Conservation (phyloP, 1,139 yeast genomes). For the Saccharomyces hybrid region DNA sequence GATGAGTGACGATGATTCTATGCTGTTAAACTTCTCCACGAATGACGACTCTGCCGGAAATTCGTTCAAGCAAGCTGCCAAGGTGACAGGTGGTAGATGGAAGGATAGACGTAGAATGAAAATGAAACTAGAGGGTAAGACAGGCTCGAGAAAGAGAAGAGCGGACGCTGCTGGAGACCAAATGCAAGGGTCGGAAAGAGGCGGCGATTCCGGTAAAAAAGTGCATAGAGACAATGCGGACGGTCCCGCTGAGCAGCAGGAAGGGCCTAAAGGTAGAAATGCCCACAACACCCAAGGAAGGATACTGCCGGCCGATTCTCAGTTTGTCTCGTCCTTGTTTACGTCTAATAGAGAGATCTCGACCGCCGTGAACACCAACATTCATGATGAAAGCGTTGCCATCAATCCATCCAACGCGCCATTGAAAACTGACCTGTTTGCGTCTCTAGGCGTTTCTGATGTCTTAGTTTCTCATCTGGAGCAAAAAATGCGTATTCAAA, state of each 20-base stretch:
- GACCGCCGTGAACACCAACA: constrained; percentile 25
- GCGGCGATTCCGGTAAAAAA: constrained; percentile 4
- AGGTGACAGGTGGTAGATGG: constrained; percentile 69
- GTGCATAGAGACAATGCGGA: constrained; percentile 4
- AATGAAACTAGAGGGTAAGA: constrained; percentile 29
- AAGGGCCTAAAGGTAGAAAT: constrained; percentile 10
- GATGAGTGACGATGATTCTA: constrained; percentile 31
- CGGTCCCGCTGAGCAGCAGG: constrained; percentile 6
- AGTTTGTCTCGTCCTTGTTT: constrained; percentile 73
- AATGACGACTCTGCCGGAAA: constrained; percentile 9
- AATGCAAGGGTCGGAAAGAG: background rate
- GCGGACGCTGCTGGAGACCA: constrained; percentile 8
- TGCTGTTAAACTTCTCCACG: constrained; percentile 28
- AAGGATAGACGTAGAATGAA: constrained; percentile 53
- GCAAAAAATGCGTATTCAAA: constrained; percentile 49
- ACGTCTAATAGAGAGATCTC: constrained; percentile 54
- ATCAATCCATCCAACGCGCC: constrained; percentile 71
- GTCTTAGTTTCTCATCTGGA: constrained; percentile 47
- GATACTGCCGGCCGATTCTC: constrained; percentile 13
- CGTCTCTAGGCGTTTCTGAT: constrained; percentile 60
- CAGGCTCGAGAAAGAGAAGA: constrained; percentile 23
- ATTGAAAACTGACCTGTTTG: constrained; percentile 53
- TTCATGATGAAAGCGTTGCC: constrained; percentile 28
- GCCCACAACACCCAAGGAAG: constrained; percentile 6
- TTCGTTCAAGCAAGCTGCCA: constrained; percentile 25